Evolutionary conservation across 2,329 filamentous ascomycete genomes (phyloP).

Genomic region (Verticillium zaregamsianum): DNA sequence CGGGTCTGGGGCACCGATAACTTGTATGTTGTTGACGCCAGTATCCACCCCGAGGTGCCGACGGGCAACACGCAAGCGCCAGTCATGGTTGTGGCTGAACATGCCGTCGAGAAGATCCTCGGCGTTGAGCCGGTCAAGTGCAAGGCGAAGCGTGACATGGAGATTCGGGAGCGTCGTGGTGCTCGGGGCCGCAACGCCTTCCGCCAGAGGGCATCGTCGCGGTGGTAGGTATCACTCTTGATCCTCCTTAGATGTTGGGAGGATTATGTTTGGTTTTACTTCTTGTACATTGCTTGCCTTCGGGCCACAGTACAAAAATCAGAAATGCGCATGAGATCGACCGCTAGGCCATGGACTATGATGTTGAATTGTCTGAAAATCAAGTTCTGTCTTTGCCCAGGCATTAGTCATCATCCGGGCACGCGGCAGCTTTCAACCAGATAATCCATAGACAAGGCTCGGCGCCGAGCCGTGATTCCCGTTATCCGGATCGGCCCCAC

Average conservation of each 20-base stretch:
- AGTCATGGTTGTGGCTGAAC: slow-evolving; percentile 21
- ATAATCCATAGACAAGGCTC: not conserved
- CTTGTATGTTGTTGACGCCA: slow-evolving; percentile 21
- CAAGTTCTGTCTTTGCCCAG: too few relatives aligned
- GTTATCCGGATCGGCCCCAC: not conserved
- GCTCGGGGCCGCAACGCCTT: not conserved
- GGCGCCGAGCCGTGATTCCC: not conserved
- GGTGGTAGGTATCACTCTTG: not conserved
- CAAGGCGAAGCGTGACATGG: not conserved
- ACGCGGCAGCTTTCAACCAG: not conserved
- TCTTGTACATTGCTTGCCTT: not conserved
- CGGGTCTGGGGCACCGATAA: slow-evolving; percentile 26
- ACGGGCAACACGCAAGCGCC: slow-evolving; percentile 21
- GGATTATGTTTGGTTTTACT: not conserved
- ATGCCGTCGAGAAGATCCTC: slow-evolving; percentile 18
- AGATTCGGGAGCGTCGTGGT: not conserved
- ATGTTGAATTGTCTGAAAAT: too few relatives aligned
- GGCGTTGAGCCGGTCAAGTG: not conserved
- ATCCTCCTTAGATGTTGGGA: too few relatives aligned
- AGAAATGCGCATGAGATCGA: too few relatives aligned
- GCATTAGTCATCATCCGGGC: too few relatives aligned
- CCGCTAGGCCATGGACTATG: too few relatives aligned
- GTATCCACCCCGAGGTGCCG: slow-evolving; percentile 25
- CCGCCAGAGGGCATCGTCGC: not conserved
- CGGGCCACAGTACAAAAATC: too few relatives aligned